Evolutionary conservation across 106 monocot species (phyloP).

Genomic region (Alisma plantagoaquatica): DNA sequence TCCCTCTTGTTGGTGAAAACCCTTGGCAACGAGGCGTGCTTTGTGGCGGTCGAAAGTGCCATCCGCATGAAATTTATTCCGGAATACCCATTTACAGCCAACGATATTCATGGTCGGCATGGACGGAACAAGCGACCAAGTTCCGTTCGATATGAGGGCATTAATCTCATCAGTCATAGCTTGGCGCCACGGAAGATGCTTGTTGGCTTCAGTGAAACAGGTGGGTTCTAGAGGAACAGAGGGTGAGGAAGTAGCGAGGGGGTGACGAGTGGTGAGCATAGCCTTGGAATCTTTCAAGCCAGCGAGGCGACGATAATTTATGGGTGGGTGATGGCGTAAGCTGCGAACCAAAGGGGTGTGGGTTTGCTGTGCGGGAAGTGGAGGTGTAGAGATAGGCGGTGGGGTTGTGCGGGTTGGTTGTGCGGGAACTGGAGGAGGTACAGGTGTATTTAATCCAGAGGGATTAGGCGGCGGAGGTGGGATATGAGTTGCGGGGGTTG

Average conservation of each 20-base stretch:
- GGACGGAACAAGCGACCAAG: not conserved
- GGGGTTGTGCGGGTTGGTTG: too few relatives aligned
- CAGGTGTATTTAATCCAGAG: not conserved
- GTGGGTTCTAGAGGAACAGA: constrained; percentile 1
- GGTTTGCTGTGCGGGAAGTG: too few relatives aligned
- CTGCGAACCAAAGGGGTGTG: too few relatives aligned
- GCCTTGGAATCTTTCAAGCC: too few relatives aligned
- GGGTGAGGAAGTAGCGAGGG: not conserved
- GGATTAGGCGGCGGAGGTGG: not conserved
- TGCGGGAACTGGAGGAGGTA: not conserved
- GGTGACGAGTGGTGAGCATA: not conserved
- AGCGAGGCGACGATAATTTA: not conserved
- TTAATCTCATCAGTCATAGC: not conserved
- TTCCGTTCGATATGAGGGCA: not conserved
- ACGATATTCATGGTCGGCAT: not conserved
- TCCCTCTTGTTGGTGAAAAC: not conserved
- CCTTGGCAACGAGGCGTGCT: constrained; percentile 4
- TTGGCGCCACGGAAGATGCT: not conserved
- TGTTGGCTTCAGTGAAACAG: not conserved
- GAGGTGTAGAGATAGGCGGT: too few relatives aligned
- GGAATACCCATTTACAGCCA: constrained; percentile 3
- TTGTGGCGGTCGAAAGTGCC: constrained; percentile 1
- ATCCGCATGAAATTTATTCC: not conserved
- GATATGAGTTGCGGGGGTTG: not conserved
- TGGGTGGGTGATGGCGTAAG: not conserved